Conservation (phyloP, 2,329 filamentous ascomycete genomes). For the Geosmithia morbida region DNA sequence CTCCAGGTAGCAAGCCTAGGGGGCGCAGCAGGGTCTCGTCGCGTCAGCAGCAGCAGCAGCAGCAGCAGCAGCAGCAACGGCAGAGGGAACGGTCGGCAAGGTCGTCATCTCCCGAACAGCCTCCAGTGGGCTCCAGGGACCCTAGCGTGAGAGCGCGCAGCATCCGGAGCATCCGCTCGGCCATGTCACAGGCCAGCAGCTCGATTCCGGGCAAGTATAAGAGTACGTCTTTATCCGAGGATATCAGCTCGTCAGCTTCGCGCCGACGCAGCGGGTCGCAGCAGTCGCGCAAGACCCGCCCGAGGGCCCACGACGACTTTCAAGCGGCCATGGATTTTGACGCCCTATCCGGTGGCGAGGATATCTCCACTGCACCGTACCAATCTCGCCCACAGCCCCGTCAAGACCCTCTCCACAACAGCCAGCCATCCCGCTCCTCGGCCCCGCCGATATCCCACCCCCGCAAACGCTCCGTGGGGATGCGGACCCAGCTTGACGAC, state of each 20-base stretch:
- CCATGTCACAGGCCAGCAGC: background rate
- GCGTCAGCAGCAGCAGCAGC: background rate
- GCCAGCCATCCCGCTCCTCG: background rate
- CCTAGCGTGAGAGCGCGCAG: background rate
- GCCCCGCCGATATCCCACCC: slow-evolving; percentile 2
- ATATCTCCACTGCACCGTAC: background rate
- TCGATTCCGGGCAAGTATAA: background rate
- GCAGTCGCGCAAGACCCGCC: background rate
- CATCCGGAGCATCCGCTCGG: background rate
- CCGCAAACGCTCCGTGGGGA: slow-evolving; percentile 9
- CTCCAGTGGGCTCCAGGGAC: background rate
- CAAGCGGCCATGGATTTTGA: background rate
- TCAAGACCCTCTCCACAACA: background rate
- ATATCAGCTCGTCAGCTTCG: background rate
- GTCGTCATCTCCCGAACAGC: background rate
- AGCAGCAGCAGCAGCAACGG: background rate
- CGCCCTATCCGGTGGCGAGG: background rate
- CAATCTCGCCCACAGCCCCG: background rate
- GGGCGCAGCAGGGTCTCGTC: background rate
- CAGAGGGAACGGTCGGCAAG: background rate
- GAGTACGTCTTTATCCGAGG: background rate
- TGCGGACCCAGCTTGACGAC: slow-evolving; percentile 13
- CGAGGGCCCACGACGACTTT: background rate
- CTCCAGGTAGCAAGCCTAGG: background rate
- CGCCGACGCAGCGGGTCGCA: background rate